phyloP scores from a whole-genome alignment of 768 basidiomycete genomes.

The Tulasnella sp. region DNA sequence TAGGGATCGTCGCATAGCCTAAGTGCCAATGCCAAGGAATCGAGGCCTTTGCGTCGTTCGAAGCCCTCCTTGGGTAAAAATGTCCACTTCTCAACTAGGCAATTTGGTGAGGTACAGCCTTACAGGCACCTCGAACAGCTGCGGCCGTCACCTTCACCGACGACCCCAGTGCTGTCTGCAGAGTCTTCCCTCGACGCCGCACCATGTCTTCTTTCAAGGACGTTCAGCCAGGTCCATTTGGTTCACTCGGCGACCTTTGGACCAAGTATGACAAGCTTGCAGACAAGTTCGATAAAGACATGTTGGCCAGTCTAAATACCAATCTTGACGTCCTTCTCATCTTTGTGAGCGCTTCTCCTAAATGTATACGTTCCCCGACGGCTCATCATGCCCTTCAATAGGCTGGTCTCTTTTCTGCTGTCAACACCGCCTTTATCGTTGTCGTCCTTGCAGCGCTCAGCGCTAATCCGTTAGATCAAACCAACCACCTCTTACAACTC shows the following conservation, averaged over 20 bases:
- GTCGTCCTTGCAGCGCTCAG: background rate
- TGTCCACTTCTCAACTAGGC: no score
- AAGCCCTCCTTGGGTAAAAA: no score
- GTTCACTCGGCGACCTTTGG: background rate
- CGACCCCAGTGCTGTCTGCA: no score
- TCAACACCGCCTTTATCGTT: background rate
- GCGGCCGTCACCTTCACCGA: no score
- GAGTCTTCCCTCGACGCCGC: no score
- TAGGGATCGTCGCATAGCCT: no score
- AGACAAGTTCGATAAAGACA: background rate
- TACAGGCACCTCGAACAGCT: no score
- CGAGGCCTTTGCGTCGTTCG: no score
- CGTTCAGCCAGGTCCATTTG: background rate
- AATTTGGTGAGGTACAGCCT: no score
- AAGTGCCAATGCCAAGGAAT: no score
- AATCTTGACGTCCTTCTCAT: background rate
- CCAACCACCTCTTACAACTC: background rate
- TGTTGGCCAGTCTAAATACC: background rate
- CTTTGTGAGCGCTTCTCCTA: background rate
- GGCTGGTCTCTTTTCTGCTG: conserved; percentile 3
- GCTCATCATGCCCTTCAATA: background rate
- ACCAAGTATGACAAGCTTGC: background rate
- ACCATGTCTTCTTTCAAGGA: no score
- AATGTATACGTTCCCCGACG: background rate
- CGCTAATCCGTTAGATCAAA: background rate